Evolutionary conservation across 441 rosid species (phyloP).

Genomic region (Erodium chrysanthum): DNA sequence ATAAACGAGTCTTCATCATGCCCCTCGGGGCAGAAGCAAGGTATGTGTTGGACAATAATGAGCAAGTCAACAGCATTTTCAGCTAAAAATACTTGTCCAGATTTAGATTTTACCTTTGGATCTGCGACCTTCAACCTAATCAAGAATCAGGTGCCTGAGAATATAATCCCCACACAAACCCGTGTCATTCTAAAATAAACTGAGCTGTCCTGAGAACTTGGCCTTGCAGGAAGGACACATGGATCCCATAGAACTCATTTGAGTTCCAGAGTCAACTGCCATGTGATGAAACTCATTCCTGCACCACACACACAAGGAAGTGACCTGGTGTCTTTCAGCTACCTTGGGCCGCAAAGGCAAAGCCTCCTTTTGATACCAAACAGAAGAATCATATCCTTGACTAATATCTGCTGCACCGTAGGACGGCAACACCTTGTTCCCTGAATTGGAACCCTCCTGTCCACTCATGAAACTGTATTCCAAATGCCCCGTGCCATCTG

Average conservation of each 20-base stretch:
- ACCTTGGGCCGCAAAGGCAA: conserved; percentile 36
- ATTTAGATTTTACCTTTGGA: too few relatives aligned
- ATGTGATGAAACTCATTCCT: conserved; percentile 32
- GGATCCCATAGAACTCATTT: conserved; percentile 24
- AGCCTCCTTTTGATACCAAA: conserved; percentile 41
- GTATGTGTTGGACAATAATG: too few relatives aligned
- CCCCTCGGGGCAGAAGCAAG: too few relatives aligned
- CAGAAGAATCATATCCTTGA: conserved; percentile 27
- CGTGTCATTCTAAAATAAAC: conserved; percentile 19
- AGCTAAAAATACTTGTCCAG: too few relatives aligned
- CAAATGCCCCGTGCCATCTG: conserved; percentile 28
- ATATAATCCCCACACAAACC: too few relatives aligned
- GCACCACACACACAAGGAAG: conserved; percentile 37
- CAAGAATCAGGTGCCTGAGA: too few relatives aligned
- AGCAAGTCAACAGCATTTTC: too few relatives aligned
- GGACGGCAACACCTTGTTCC: conserved; percentile 22
- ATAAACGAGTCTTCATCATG: too few relatives aligned
- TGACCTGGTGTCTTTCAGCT: conserved; percentile 25
- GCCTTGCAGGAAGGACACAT: conserved; percentile 41
- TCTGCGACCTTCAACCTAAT: too few relatives aligned
- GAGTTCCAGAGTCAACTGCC: conserved; percentile 24
- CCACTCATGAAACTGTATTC: conserved; percentile 34
- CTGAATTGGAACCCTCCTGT: conserved; percentile 24
- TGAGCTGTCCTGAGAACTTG: conserved; percentile 28
- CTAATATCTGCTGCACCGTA: conserved; percentile 18